A percentile compares a stretch with the other conserved stretches of the same genome.
Evolutionary conservation across 2,329 filamentous ascomycete species (phyloP).

Genomic region (Lomentospora prolificans): DNA sequence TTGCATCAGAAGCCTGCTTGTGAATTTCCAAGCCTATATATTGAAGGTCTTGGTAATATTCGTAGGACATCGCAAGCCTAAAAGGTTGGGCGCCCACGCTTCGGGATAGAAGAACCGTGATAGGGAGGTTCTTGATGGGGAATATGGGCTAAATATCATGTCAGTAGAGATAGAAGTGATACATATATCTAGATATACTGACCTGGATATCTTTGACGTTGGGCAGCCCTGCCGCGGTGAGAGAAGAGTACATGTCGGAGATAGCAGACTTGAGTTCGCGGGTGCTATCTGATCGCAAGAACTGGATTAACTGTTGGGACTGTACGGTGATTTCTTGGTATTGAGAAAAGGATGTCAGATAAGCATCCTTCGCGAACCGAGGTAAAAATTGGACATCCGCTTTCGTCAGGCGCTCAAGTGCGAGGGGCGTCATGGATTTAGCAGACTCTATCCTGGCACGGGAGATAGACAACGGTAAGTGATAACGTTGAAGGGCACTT

Average conservation of each 20-base stretch:
- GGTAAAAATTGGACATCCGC: slow-evolving; percentile 12
- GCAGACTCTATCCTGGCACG: not conserved
- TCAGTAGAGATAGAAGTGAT: slow-evolving; percentile 6
- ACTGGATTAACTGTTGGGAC: slow-evolving; percentile 3
- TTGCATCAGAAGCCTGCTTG: slow-evolving; percentile 29
- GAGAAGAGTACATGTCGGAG: slow-evolving; percentile 22
- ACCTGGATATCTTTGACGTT: slow-evolving; percentile 33
- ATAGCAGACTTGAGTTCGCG: slow-evolving; percentile 19
- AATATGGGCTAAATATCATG: slow-evolving; percentile 39
- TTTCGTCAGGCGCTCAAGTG: slow-evolving; percentile 10
- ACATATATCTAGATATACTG: slow-evolving; percentile 19
- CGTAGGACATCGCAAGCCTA: slow-evolving; percentile 45
- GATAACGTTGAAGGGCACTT: slow-evolving; percentile 37
- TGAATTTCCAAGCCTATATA: slow-evolving; percentile 31
- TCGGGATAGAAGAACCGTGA: slow-evolving; percentile 33
- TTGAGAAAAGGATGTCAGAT: not conserved
- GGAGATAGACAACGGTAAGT: slow-evolving; percentile 15
- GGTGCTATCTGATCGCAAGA: slow-evolving; percentile 6
- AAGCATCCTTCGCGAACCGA: slow-evolving; percentile 9
- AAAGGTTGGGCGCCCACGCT: slow-evolving; percentile 22
- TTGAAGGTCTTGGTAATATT: slow-evolving; percentile 36
- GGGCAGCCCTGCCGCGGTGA: slow-evolving; percentile 18
- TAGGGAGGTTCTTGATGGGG: slow-evolving; percentile 45
- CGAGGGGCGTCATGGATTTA: slow-evolving; percentile 6
- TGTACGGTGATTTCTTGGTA: not conserved